These are phyloP conservation scores for Dacryopinax primogenitus DNA, from an alignment of 768 basidiomycete species.

Conservation along the genomic window DNA sequence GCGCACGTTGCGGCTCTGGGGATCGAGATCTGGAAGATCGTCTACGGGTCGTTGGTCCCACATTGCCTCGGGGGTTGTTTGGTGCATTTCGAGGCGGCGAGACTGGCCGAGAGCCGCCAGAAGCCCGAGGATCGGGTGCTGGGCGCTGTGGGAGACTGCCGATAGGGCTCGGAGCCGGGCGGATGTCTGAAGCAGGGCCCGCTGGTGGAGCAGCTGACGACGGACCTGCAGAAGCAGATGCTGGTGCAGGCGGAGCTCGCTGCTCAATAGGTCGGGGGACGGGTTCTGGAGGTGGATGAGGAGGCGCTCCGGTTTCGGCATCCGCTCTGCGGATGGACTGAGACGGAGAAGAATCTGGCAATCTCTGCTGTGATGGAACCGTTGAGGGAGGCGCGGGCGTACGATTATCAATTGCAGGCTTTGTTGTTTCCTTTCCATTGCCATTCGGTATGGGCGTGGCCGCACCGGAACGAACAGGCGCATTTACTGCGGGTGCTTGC, in stretches of 20 bases:
- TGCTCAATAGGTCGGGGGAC: background rate
- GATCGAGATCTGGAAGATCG: background rate
- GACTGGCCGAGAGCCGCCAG: background rate
- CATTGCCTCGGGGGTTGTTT: background rate
- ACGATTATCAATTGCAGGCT: background rate
- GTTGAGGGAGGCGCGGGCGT: background rate
- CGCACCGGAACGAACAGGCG: constrained; percentile 4
- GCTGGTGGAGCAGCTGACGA: background rate
- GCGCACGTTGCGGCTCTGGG: background rate
- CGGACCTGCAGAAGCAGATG: background rate
- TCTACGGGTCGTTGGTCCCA: background rate
- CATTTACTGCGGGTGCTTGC: background rate
- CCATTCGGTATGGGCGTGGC: constrained; percentile 9
- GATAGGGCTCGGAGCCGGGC: background rate
- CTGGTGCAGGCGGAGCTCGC: background rate
- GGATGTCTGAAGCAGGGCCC: background rate
- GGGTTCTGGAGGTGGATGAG: background rate
- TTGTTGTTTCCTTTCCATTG: background rate
- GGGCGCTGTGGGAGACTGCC: background rate
- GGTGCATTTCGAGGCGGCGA: background rate
- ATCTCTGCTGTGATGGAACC: constrained; percentile 1
- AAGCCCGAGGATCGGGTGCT: background rate
- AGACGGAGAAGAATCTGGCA: background rate
- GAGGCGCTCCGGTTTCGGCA: background rate
- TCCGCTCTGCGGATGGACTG: background rate